Base-by-base conservation (phyloP, 1,284 basidiomycete species). In the Ceratobasidium sp. region DNA sequence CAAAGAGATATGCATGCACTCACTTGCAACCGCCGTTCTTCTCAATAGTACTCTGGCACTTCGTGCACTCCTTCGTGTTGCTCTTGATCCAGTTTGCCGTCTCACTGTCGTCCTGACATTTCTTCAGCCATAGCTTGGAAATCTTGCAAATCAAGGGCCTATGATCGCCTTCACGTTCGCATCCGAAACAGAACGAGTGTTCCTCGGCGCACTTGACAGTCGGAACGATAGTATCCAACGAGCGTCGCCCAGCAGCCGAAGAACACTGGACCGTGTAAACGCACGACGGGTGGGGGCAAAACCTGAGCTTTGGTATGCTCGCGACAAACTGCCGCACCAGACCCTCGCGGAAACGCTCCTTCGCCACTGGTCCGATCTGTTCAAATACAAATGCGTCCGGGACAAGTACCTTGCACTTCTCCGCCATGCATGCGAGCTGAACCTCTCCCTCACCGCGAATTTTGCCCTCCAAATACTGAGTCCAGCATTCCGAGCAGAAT, bases 21-120 rank as follows among this genome's bases (percentile, higher is more conserved):
- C 83, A 96, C 95, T 98, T 97, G 94, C 97, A 99, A 4, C 97
- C 97, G n/a, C 97, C 97, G 81, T 99, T 99, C 92, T 99, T 99
- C 88, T 99, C 97, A 79, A 99, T 99, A 67, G 97, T 98, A 81
- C 95, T 96, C 82, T 94, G 91, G 84, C 97, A 99, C 83, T 95
- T 92, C 60, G 91, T 89, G 83, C 97, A 99, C 84, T 99, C 97
- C 86, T 99, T 99, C 66, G 97, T 99, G 83, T 99, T 98, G 80
- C 96, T 98, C 88, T 94, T 95, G 86, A 99, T 97, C 97, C 97
- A 99, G 83, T 99, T 99, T 51, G 96, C 95, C 23, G 97, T 99
- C 87, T 99, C 98, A 80, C 94, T 96, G 83, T 99, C 97, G 83
- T 99, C 97, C 75, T 91, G 91, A 84, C 97, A 99, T 85, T 99